These are phyloP conservation scores for Mortierella sp. DNA, from an alignment of 371 early-diverging fungal genomes.

Conservation along the genomic window DNA sequence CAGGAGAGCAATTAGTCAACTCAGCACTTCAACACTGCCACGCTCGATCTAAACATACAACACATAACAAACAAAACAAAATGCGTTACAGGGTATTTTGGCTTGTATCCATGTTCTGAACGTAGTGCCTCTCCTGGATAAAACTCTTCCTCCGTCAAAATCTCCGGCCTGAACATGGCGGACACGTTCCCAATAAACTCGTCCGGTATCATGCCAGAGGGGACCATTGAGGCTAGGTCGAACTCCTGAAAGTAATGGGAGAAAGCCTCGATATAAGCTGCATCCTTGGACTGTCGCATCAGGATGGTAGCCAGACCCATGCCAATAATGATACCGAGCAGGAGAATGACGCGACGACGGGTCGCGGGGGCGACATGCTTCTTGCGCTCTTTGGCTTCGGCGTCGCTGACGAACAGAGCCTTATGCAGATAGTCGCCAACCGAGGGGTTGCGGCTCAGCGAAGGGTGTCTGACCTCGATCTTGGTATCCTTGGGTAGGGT, in stretches of 20 bases:
- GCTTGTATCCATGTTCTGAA: conserved; percentile 46
- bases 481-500: conserved; percentile 19
- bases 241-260: conserved; percentile 64
- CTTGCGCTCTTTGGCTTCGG: conserved; percentile 17
- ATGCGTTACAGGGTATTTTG: conserved; percentile 29
- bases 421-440: conserved; percentile 44
- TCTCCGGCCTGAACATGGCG: conserved; percentile 62
- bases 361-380: conserved; percentile 32
- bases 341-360: conserved; percentile 59
- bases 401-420: conserved; percentile 33
- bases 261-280: conserved; percentile 49
- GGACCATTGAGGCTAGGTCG: conserved; percentile 71
- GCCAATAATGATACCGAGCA: conserved; percentile 66
- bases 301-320: conserved; percentile 56
- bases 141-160: conserved; percentile 60
- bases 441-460: conserved; percentile 47
- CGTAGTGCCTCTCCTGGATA: conserved; percentile 61
- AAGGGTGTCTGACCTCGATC: conserved; percentile 35
- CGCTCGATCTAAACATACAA: too few relatives aligned
- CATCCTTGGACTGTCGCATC: conserved; percentile 55
- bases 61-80: not conserved
- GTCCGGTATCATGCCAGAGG: conserved; percentile 76
- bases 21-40: too few relatives aligned
- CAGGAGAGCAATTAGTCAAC: too few relatives aligned
- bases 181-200: conserved; percentile 76